Base-by-base conservation (phyloP, 176 grass and related monocot genomes). In the Raddia distichophylla region DNA sequence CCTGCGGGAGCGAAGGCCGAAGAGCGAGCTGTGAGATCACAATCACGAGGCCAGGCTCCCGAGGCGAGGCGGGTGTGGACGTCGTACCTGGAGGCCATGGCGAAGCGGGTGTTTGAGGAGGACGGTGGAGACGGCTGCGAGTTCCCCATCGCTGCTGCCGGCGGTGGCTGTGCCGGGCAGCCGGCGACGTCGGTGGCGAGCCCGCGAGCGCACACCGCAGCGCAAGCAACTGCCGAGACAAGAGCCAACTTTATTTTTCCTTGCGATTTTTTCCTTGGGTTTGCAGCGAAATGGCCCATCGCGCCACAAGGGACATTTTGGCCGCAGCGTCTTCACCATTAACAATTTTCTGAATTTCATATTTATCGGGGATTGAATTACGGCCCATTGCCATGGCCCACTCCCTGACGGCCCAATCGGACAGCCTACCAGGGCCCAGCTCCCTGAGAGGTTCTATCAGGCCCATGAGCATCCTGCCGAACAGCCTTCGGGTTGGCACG, bases 91-190 rank as follows among this genome's bases (percentile, higher is more conserved):
- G 64, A 95, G 34, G 92, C 83, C 56, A 58, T 83, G 87, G 37
- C 52, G 75, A 93, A 93, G 78, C 69, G 42, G 22, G 86, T 58
- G 76, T 74, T 76, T 55, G 72, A 56, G 1, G 72, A 57, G 57
- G 80, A 59, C 0, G 86, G 71, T 11, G 90, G 73, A 8, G 81
- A 80, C 11, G 90, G 84, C 71, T 91, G 95, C 64, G 86, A 83
- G 79, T 98, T 98, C 5, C 92, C 95, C 95, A 98, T 94, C 11
- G 75, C 16, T 48, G 47, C 79, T 86, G 58, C 40, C 65, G 47
- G 55, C 13, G n/a, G 35, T 20, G 54, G 7, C 32, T 9, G 44
- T 46, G 64, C 48, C 73, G 82, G 69, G 15, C 40, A 64, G 64
- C 48, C 73, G 82, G 69, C 19, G 49, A 64, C 33, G 76, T 51